A percentile compares a stretch with the other conserved stretches of the same genome.
These are phyloP conservation scores for Striga hermonthica DNA, from an alignment of 305 asterid species.

Conservation along the genomic window DNA sequence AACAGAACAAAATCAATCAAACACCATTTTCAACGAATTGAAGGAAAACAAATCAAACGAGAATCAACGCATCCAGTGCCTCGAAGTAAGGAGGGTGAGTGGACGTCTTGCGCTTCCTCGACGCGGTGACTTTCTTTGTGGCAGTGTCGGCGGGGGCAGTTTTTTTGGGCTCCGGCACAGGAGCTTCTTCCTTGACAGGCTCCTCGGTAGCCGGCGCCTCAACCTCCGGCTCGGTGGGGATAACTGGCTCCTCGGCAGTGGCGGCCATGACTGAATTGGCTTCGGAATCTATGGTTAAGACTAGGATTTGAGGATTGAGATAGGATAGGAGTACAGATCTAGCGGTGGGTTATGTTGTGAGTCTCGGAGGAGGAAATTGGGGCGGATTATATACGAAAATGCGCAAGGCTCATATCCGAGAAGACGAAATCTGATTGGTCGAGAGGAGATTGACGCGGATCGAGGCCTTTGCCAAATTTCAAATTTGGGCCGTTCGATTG, in stretches of 20 bases:
- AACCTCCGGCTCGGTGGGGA: constrained; percentile 30
- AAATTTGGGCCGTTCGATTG: constrained; percentile 12
- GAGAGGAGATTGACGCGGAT: constrained; percentile 7
- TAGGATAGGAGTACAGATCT: constrained; percentile 28
- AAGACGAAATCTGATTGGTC: constrained; percentile 16
- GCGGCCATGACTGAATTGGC: constrained; percentile 37
- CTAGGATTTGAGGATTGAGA: constrained; percentile 28
- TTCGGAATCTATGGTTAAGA: constrained; percentile 34
- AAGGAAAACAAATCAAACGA: background rate
- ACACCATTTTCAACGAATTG: constrained; percentile 25
- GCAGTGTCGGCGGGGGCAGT: constrained; percentile 28
- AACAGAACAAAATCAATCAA: background rate
- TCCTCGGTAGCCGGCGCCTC: constrained; percentile 38
- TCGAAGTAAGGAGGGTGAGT: constrained; percentile 87
- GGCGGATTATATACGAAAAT: constrained; percentile 57
- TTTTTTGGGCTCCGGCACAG: constrained; percentile 42
- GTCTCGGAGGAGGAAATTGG: constrained; percentile 28
- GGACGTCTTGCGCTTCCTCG: constrained; percentile 49
- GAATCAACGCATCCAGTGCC: constrained; percentile 38
- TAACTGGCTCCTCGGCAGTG: constrained; percentile 54
- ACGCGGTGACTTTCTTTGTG: constrained; percentile 55
- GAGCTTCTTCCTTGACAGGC: constrained; percentile 37
- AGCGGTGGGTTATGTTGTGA: constrained; percentile 32
- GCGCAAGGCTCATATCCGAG: constrained; percentile 31
- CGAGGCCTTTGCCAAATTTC: background rate